Base-by-base conservation (phyloP, 441 rosid species). In the Arabidopsis hybrid region DNA sequence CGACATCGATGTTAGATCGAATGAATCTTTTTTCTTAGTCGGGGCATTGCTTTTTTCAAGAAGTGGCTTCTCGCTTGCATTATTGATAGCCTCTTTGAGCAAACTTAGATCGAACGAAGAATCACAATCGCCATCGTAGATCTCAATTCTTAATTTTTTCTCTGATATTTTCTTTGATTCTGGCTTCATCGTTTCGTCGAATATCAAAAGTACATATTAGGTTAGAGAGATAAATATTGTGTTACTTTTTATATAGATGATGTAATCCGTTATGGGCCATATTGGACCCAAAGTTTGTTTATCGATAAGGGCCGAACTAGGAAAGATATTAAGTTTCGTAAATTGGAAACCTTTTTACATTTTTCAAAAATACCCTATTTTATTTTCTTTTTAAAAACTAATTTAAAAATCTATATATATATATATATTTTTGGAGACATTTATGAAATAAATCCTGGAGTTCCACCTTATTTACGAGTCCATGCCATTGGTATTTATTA, bases 81-180 rank as follows among this genome's bases (percentile, higher is more conserved):
- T 40, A 11, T 47, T 49, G 13, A 66, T 39, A 74, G 72, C 67
- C 2, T 58, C 72, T 74, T 65, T 74, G 9, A 74, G 36, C 11
- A 9, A 39, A 58, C 29, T 58, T 58, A 74, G 45, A 74, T 74
- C 78, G 9, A 74, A 66, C 13, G 43, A 56, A 58, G 67, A 73
- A 4, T 5, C 8, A 45, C 7, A 12, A 8, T 1, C 13, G 8
- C 18, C 64, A 12, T 65, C 17, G 2, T 65, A 49, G 60, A 12
- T 58, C 17, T 57, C 4, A 39, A 12, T 13, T 21, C 3, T 7
- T 32, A 18, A 18, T 18, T 13, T 29, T 12, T 35, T 46, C 1
- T 60, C 64, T 1, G 26, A 36, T 21, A 0, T n/a, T 34, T 75
- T 61, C 51, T 60, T 75, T 61, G 64, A 75, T 50, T 75, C 8